Percentiles rank a stretch among this genome's conserved stretches.
phyloP scores from a whole-genome alignment of 345 rosid genomes.

The Gossypium herbaceum region DNA sequence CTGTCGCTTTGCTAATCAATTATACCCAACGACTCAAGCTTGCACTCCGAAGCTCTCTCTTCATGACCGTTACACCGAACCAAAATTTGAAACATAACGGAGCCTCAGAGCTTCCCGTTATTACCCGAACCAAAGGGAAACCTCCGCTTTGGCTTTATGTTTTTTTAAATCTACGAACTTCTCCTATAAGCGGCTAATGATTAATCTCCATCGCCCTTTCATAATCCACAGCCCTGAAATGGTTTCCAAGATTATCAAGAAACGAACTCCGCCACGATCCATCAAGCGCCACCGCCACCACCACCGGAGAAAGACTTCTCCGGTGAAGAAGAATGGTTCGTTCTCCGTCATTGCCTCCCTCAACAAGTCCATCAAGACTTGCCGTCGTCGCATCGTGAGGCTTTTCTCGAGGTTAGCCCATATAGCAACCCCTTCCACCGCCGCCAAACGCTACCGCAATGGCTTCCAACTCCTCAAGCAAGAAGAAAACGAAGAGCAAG shows the following conservation, averaged over 20 bases:
- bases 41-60: constrained; percentile 58
- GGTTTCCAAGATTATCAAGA: constrained; percentile 53
- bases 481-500: neutral
- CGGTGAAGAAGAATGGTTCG: constrained; percentile 29
- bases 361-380: constrained; percentile 54
- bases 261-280: constrained; percentile 38
- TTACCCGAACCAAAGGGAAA: neutral
- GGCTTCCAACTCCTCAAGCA: constrained; percentile 55
- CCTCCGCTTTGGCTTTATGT: constrained; percentile 8
- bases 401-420: constrained; percentile 55
- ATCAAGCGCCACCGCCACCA: constrained; percentile 38
- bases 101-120: neutral
- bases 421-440: constrained; percentile 32
- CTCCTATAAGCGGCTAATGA: neutral
- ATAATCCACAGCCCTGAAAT: constrained; percentile 27
- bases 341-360: constrained; percentile 50
- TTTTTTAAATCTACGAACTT: constrained; percentile 6
- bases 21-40: constrained; percentile 14
- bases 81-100: constrained; percentile 39
- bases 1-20: neutral
- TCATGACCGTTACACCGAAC: constrained; percentile 69
- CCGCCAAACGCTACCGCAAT: constrained; percentile 23
- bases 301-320: constrained; percentile 32
- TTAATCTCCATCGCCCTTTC: neutral
- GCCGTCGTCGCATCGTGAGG: constrained; percentile 60